Conservation (phyloP, 1,139 yeast genomes). For the Torulaspora globosa region DNA sequence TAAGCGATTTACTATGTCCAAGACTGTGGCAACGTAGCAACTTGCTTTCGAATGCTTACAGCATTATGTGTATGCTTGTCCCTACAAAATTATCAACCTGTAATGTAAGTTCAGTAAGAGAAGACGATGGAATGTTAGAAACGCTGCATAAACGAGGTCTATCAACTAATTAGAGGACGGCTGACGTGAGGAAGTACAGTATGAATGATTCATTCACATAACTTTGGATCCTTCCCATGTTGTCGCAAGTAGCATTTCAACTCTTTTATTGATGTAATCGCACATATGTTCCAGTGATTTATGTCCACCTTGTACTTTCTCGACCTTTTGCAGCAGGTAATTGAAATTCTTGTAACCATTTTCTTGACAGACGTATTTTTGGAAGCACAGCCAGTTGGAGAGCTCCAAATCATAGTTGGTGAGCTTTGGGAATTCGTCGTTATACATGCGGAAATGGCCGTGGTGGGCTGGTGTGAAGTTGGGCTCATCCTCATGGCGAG, state of each 20-base stretch:
- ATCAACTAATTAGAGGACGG: too few species aligned
- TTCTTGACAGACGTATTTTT: constrained; percentile 27
- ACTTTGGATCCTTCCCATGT: constrained; percentile 12
- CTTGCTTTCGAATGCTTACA: too few species aligned
- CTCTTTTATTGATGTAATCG: constrained; percentile 17
- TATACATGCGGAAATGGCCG: constrained; percentile 32
- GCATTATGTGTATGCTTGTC: too few species aligned
- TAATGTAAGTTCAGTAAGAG: background rate
- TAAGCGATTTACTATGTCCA: background rate
- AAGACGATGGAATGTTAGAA: too few species aligned
- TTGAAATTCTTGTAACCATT: constrained; percentile 23
- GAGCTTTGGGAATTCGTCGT: constrained; percentile 21
- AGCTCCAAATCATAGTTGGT: constrained; percentile 34
- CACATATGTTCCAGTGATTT: constrained; percentile 20
- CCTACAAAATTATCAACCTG: too few species aligned
- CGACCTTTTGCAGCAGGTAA: constrained; percentile 25
- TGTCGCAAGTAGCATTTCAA: constrained; percentile 8
- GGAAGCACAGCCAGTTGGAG: constrained; percentile 28
- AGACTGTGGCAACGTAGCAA: background rate
- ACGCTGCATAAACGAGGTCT: too few species aligned
- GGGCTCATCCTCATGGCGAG: constrained; percentile 11
- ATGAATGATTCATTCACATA: background rate
- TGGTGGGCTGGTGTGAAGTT: constrained; percentile 10
- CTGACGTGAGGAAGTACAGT: too few species aligned
- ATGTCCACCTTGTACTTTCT: constrained; percentile 5